Base-by-base conservation (phyloP, 2,329 filamentous ascomycete genomes). In the Didymella segeticola region DNA sequence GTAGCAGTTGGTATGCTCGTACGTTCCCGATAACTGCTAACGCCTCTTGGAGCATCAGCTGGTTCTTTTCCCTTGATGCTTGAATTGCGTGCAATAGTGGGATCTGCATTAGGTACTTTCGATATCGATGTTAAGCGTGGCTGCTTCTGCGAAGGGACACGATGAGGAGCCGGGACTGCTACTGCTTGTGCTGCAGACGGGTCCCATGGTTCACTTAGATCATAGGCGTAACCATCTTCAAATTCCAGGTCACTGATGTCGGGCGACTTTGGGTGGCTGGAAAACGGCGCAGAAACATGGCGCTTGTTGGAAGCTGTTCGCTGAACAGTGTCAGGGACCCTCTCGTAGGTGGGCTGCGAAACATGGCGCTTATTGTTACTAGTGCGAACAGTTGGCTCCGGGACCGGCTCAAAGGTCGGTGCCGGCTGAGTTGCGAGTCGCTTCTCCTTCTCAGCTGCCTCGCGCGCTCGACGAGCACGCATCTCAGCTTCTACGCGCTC, bases 401-500 rank as follows among this genome's bases (percentile, higher is more conserved):
- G 50, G 39, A 36, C 47, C 30, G 39, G 52, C 47, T 17, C 64
- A 57, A 20, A 61, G 31, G 27, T 47, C 47, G 26, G 62, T 42
- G 57, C 43, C n/a, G 68, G 66, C 20, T 71, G 69, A 14, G 70
- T 69, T 8, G 67, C 66, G 27, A 64, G 62, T 31, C 68, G 64
- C 48, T 68, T 66, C 54, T 73, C 66, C 38, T 62, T 65, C 15
- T 64, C 65, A 26, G 67, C 70, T 29, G 69, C 67, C 22, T 69
- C 66, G 12, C 64, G 63, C 5, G 66, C 68, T 27, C 72, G 63
- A 22, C 70, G 66, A 36, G 67, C 70, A n/a, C 68, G 63, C 52
- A 59, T 63, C 33, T 72, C 70, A 9, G 76, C 73, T 30, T 81
- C 81, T 11, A 78, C 80, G 62, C 80, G 82, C 67, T 93, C 87